These are phyloP conservation scores for Boechera stricta DNA, from an alignment of 345 rosid genomes.

Conservation along the genomic window DNA sequence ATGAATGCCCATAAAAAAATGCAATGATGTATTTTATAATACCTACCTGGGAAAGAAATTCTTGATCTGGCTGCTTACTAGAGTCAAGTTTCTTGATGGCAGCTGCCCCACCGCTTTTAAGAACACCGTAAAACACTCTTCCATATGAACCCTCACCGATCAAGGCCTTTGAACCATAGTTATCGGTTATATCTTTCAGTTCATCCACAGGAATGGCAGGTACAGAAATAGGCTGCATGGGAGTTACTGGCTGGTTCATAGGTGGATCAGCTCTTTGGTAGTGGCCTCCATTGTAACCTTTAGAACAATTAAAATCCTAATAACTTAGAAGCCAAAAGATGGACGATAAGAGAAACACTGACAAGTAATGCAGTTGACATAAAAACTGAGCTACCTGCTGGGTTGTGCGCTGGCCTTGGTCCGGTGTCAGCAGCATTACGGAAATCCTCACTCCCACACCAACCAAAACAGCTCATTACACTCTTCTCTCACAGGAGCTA, in stretches of 20 bases:
- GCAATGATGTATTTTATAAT: background rate
- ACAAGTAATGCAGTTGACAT: constrained; percentile 22
- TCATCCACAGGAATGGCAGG: constrained; percentile 61
- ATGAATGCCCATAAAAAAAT: background rate
- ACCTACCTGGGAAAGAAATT: constrained; percentile 81
- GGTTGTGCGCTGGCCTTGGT: constrained; percentile 48
- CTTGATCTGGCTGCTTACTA: constrained; percentile 89
- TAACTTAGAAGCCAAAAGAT: background rate
- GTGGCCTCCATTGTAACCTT: constrained; percentile 58
- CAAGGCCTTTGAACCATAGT: constrained; percentile 65
- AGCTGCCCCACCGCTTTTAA: constrained; percentile 60
- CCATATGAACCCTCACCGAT: constrained; percentile 95
- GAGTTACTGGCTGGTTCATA: constrained; percentile 48
- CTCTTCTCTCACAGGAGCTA: constrained; percentile 21
- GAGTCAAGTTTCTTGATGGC: constrained; percentile 91
- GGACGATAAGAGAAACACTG: background rate
- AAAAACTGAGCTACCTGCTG: constrained; percentile 49
- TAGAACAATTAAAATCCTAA: constrained; percentile 10
- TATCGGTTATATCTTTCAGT: constrained; percentile 66
- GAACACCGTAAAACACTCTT: constrained; percentile 77
- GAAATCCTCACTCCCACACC: constrained; percentile 57
- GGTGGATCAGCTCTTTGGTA: constrained; percentile 48
- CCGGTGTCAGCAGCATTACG: constrained; percentile 52
- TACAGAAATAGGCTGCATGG: constrained; percentile 59
- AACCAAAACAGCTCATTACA: constrained; percentile 70